Conservation (phyloP, 176 grass and related monocot species). For the Bonia amplexicaulis region DNA sequence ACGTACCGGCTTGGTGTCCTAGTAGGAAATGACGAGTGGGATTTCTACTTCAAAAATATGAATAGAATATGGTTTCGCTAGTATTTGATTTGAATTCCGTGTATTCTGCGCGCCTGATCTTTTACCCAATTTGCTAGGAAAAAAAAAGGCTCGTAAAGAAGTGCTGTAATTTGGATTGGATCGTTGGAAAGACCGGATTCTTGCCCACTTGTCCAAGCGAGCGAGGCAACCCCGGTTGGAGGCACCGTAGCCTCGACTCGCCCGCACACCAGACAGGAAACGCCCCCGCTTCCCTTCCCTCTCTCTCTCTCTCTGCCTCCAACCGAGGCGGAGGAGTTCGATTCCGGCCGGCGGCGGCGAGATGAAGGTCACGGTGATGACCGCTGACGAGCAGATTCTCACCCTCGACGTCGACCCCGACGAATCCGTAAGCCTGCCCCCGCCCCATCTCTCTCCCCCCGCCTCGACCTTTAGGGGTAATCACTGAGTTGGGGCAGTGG, state of each 20-base stretch:
- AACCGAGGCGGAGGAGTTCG: not conserved
- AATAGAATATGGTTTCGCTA: not conserved
- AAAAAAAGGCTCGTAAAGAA: not conserved
- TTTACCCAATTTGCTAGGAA: not conserved
- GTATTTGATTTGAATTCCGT: not conserved
- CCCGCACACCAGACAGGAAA: no score
- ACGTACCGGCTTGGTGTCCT: no score
- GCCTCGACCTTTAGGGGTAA: not conserved
- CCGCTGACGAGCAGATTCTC: conserved; percentile 76
- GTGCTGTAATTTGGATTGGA: not conserved
- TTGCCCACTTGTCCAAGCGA: conserved; percentile 8
- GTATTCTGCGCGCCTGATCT: not conserved
- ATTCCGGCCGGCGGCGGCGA: conserved; percentile 1
- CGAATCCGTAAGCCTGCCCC: conserved; percentile 59
- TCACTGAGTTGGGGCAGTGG: not conserved
- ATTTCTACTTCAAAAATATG: not conserved
- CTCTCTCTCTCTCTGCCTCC: no score
- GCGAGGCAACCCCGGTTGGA: not conserved
- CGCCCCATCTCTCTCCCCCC: not conserved
- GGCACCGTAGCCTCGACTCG: conserved; percentile 5
- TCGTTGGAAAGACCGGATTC: not conserved
- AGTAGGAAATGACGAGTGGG: not conserved
- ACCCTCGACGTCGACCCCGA: conserved; percentile 75
- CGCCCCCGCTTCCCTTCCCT: no score
- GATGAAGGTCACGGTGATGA: conserved; percentile 99